These are phyloP conservation scores for Hygrophorus pudorinus DNA, from an alignment of 768 basidiomycete genomes.

Conservation along the genomic window DNA sequence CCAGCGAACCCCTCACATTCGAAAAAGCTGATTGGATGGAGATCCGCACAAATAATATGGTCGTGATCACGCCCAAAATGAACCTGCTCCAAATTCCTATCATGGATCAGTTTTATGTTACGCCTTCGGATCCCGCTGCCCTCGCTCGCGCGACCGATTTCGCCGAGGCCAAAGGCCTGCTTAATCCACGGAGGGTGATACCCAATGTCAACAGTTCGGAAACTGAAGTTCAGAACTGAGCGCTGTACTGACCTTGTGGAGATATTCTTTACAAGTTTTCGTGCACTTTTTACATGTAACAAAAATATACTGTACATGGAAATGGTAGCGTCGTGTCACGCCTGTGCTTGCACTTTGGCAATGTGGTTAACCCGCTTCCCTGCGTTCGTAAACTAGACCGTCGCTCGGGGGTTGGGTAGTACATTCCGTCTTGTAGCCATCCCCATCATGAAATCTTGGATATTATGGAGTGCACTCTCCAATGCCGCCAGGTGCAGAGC, in stretches of 20 bases:
- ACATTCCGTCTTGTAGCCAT: neutral
- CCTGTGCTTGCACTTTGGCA: no score
- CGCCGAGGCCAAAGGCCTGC: conserved; percentile 79
- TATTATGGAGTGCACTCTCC: conserved; percentile 56
- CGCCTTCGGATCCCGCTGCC: conserved; percentile 70
- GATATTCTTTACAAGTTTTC: no score
- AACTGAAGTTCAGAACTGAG: neutral
- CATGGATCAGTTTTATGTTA: conserved; percentile 86
- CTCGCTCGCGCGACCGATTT: conserved; percentile 67
- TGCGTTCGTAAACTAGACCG: no score
- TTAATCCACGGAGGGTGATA: conserved; percentile 40
- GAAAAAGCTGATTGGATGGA: conserved; percentile 99
- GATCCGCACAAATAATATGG: conserved; percentile 93
- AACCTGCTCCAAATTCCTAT: conserved; percentile 93
- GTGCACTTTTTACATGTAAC: no score
- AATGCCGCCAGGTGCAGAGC: conserved; percentile 47
- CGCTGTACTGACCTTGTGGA: neutral
- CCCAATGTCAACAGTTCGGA: conserved; percentile 6
- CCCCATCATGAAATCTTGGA: conserved; percentile 39
- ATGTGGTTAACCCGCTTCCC: no score
- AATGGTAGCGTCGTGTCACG: neutral
- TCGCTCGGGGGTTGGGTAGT: no score
- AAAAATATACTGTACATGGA: no score
- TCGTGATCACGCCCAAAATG: conserved; percentile 92
- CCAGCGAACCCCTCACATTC: conserved; percentile 92